phyloP scores from a whole-genome alignment of 306 rosid genomes.

The Citrullus mucosospermus region DNA sequence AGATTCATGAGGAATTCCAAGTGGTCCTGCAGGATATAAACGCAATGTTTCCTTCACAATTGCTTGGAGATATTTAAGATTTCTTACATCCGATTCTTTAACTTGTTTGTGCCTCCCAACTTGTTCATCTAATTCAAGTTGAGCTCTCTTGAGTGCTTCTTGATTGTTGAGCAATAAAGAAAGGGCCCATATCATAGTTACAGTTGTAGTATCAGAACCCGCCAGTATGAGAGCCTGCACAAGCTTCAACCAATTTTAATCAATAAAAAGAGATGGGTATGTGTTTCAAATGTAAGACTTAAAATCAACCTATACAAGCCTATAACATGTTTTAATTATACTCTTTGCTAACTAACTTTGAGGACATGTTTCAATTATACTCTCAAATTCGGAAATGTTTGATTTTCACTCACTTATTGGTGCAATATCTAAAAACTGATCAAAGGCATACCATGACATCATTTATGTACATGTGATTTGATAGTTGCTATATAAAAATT shows the following conservation, averaged over 20 bases:
- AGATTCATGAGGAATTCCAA: conserved; percentile 39
- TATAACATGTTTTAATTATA: too few relatives aligned
- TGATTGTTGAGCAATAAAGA: conserved; percentile 37
- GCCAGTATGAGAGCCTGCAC: conserved; percentile 36
- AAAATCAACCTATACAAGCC: too few relatives aligned
- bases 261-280: too few relatives aligned
- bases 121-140: conserved; percentile 37
- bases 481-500: too few relatives aligned
- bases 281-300: neutral
- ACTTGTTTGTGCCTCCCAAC: conserved; percentile 31
- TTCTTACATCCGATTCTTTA: conserved; percentile 31
- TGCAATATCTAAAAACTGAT: too few relatives aligned
- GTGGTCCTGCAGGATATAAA: conserved; percentile 41
- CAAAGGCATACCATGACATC: too few relatives aligned
- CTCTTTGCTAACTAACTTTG: too few relatives aligned
- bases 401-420: too few relatives aligned
- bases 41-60: conserved; percentile 41
- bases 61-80: conserved; percentile 31
- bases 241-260: neutral
- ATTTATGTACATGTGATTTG: too few relatives aligned
- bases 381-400: too few relatives aligned
- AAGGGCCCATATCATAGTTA: conserved; percentile 39
- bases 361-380: too few relatives aligned
- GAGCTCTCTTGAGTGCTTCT: conserved; percentile 22
- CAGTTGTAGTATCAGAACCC: conserved; percentile 37